A percentile compares a stretch with the other conserved stretches of the same genome.
These are phyloP conservation scores for Pyronema omphalodes DNA, from an alignment of 495 filamentous ascomycete species.

Conservation along the genomic window DNA sequence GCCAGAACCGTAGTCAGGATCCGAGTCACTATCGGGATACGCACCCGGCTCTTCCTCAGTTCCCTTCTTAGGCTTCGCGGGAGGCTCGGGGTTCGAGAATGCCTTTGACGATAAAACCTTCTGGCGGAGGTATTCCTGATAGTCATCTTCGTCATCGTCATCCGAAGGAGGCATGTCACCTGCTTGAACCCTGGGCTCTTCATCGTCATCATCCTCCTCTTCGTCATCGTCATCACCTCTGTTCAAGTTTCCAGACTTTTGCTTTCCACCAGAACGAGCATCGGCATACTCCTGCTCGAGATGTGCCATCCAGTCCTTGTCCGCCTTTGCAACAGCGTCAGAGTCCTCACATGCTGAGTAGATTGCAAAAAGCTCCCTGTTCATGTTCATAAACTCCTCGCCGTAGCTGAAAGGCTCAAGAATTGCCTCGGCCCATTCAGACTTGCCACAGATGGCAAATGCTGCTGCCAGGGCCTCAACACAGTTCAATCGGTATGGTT, in stretches of 20 bases:
- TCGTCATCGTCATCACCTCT: slow-evolving; percentile 32
- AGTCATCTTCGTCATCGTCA: slow-evolving; percentile 62
- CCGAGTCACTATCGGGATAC: slow-evolving; percentile 38
- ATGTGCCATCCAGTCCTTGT: slow-evolving; percentile 72
- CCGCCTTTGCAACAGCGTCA: slow-evolving; percentile 69
- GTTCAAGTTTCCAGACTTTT: slow-evolving; percentile 81
- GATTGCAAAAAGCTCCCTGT: slow-evolving; percentile 56
- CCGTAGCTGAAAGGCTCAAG: slow-evolving; percentile 78
- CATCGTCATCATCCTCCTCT: slow-evolving; percentile 36
- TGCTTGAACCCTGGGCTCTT: slow-evolving; percentile 25
- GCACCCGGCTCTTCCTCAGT: slow-evolving; percentile 32
- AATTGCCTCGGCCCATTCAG: slow-evolving; percentile 73
- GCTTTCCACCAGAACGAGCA: slow-evolving; percentile 54
- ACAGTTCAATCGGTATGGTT: slow-evolving; percentile 86
- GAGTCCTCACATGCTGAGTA: slow-evolving; percentile 73
- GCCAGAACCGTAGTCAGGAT: slow-evolving; percentile 48
- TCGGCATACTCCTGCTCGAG: slow-evolving; percentile 79
- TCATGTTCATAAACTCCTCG: slow-evolving; percentile 71
- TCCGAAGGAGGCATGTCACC: slow-evolving; percentile 33
- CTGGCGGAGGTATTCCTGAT: slow-evolving; percentile 79
- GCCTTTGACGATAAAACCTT: slow-evolving; percentile 71
- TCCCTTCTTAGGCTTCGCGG: slow-evolving; percentile 38
- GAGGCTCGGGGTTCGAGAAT: slow-evolving; percentile 47
- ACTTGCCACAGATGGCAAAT: slow-evolving; percentile 79
- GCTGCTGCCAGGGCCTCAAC: slow-evolving; percentile 84